Percentiles rank a stretch among this genome's conserved stretches.
phyloP scores from a whole-genome alignment of 352 stramenopile genomes.

The Globisporangium polare region DNA sequence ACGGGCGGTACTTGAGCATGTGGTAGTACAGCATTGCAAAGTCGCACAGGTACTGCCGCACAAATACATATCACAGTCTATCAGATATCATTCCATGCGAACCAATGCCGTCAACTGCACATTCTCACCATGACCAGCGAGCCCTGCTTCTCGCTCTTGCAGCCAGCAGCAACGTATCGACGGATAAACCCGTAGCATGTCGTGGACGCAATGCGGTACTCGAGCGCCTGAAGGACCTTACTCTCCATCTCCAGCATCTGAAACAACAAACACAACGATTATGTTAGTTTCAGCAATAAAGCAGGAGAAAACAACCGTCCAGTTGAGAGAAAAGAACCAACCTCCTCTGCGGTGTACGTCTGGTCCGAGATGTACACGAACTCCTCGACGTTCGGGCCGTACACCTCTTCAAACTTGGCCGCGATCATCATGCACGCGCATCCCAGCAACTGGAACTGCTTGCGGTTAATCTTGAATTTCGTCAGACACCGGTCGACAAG shows the following conservation, averaged over 20 bases:
- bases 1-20: constrained; percentile 74
- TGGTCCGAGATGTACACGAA: constrained; percentile 98
- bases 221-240: constrained; percentile 67
- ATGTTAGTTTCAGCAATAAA: constrained; percentile 10
- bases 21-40: constrained; percentile 64
- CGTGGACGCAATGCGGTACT: constrained; percentile 75
- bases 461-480: constrained; percentile 83
- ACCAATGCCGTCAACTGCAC: not conserved
- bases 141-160: constrained; percentile 47
- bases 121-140: constrained; percentile 52
- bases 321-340: constrained; percentile 18
- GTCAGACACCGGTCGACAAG: constrained; percentile 80
- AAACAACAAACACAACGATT: not conserved
- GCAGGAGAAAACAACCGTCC: not conserved
- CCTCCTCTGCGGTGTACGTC: constrained; percentile 89
- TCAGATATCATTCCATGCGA: not conserved
- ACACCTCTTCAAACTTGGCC: constrained; percentile 98
- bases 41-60: constrained; percentile 67
- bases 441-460: constrained; percentile 94
- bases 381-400: constrained; percentile 90
- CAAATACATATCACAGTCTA: not conserved
- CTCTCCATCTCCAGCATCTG: constrained; percentile 84
- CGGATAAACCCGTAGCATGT: constrained; percentile 73
- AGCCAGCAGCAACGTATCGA: constrained; percentile 58
- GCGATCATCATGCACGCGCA: constrained; percentile 95